Percentiles rank a stretch among this genome's conserved stretches.
Evolutionary conservation across 1,284 basidiomycete genomes (phyloP).

Genomic region (Neonothopanus nambi): DNA sequence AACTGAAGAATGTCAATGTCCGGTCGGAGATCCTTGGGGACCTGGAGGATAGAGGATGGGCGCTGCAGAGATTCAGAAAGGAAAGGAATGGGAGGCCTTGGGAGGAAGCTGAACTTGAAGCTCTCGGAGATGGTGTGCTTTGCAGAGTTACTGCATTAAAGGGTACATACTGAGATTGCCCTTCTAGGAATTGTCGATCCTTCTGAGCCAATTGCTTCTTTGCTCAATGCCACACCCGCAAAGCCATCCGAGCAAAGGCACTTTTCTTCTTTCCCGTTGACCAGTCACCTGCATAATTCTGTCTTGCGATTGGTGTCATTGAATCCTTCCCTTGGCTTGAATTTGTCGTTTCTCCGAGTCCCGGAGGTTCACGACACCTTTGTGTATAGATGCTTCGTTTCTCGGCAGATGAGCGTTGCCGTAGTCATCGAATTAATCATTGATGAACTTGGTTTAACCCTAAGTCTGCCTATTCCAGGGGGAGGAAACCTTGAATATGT

Average conservation of each 20-base stretch:
- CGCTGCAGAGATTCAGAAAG: constrained; percentile 59
- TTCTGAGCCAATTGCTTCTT: constrained; percentile 47
- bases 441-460: constrained; percentile 71
- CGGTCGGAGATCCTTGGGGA: constrained; percentile 57
- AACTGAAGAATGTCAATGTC: constrained; percentile 42
- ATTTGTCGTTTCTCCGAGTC: constrained; percentile 65
- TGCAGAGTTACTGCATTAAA: not conserved
- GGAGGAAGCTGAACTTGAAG: constrained; percentile 68
- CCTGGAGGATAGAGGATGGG: constrained; percentile 61
- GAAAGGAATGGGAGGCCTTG: constrained; percentile 62
- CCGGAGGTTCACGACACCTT: constrained; percentile 80
- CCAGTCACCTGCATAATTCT: constrained; percentile 69
- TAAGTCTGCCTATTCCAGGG: constrained; percentile 57
- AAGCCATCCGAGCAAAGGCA: constrained; percentile 46
- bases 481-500: constrained; percentile 65
- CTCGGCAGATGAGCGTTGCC: constrained; percentile 50
- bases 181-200: constrained; percentile 52
- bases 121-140: constrained; percentile 61
- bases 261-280: constrained; percentile 74
- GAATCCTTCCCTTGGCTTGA: constrained; percentile 57
- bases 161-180: constrained; percentile 2
- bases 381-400: constrained; percentile 63
- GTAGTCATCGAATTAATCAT: constrained; percentile 55
- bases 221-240: constrained; percentile 43
- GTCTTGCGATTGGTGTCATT: constrained; percentile 71